A percentile compares a stretch with the other conserved stretches of the same genome.
phyloP scores from a whole-genome alignment of 768 basidiomycete genomes.

The Tylopilus intermedius region DNA sequence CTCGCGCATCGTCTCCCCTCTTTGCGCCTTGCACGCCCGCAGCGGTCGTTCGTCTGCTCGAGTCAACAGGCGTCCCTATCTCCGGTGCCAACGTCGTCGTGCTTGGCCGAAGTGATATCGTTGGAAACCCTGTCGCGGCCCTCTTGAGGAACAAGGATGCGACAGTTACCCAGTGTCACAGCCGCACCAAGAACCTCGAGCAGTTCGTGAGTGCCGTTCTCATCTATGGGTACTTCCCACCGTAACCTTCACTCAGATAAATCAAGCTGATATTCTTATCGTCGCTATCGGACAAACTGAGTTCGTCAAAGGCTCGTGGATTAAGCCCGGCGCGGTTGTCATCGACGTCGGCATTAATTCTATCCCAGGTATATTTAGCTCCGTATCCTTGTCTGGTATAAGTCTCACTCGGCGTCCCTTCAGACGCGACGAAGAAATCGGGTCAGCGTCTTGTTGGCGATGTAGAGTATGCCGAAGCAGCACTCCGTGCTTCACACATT shows the following conservation, averaged over 20 bases:
- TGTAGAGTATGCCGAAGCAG: conserved; percentile 81
- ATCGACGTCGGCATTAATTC: conserved; percentile 99
- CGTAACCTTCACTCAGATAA: conserved; percentile 47
- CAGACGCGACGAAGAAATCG: conserved; percentile 87
- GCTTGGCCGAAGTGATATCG: conserved; percentile 95
- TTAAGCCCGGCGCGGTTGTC: conserved; percentile 91
- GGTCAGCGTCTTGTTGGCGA: conserved; percentile 96
- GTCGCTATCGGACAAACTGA: conserved; percentile 93
- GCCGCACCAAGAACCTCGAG: conserved; percentile 76
- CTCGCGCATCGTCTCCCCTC: conserved; percentile 81
- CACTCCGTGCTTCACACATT: conserved; percentile 76
- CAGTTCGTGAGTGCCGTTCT: conserved; percentile 53
- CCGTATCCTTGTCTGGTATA: background rate
- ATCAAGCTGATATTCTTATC: conserved; percentile 86
- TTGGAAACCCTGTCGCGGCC: conserved; percentile 90
- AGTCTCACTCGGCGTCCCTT: background rate
- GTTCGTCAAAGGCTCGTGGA: conserved; percentile 88
- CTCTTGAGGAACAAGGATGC: conserved; percentile 88
- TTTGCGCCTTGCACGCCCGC: conserved; percentile 95
- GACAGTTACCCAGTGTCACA: conserved; percentile 97
- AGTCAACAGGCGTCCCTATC: conserved; percentile 75
- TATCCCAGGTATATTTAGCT: conserved; percentile 59
- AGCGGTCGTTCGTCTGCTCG: conserved; percentile 85
- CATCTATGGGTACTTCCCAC: conserved; percentile 8
- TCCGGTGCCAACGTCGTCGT: conserved; percentile 83